Evolutionary conservation across 257 asterid species (phyloP).

Genomic region (Plantago major): DNA sequence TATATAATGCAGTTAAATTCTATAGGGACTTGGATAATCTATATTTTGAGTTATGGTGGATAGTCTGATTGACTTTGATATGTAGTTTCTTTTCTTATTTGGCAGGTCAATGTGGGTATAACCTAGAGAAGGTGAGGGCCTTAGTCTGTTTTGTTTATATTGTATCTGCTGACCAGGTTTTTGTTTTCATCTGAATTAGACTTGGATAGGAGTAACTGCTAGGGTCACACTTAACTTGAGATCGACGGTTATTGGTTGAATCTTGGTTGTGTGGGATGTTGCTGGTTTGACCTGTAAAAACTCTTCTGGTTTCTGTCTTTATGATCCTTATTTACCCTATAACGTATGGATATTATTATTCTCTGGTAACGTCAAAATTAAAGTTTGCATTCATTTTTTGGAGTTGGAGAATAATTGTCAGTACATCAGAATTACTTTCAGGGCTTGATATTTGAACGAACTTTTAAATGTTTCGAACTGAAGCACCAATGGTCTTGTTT

Average conservation of each 20-base stretch:
- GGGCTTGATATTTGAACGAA: no score
- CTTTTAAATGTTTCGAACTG: no score
- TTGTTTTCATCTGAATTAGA: not conserved
- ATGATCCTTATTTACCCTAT: no score
- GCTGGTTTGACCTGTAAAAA: no score
- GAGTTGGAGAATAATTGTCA: no score
- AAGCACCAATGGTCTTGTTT: no score
- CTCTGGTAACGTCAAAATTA: not conserved
- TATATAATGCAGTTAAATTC: slow-evolving; percentile 5
- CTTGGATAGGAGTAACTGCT: slow-evolving; percentile 1
- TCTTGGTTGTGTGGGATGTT: no score
- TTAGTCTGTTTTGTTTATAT: not conserved
- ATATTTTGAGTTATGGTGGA: slow-evolving; percentile 16
- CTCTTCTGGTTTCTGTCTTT: no score
- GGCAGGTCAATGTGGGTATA: slow-evolving; percentile 86
- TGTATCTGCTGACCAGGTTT: not conserved
- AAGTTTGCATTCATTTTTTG: no score
- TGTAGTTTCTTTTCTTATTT: slow-evolving; percentile 24
- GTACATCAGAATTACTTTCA: no score
- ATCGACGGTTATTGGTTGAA: no score
- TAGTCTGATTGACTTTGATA: slow-evolving; percentile 22
- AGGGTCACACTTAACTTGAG: not conserved
- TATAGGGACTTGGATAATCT: not conserved
- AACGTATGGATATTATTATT: not conserved
- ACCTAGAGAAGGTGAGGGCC: slow-evolving; percentile 63